Evolutionary conservation across 371 early-diverging fungal species (phyloP).

Genomic region (Mortierella sp.): DNA sequence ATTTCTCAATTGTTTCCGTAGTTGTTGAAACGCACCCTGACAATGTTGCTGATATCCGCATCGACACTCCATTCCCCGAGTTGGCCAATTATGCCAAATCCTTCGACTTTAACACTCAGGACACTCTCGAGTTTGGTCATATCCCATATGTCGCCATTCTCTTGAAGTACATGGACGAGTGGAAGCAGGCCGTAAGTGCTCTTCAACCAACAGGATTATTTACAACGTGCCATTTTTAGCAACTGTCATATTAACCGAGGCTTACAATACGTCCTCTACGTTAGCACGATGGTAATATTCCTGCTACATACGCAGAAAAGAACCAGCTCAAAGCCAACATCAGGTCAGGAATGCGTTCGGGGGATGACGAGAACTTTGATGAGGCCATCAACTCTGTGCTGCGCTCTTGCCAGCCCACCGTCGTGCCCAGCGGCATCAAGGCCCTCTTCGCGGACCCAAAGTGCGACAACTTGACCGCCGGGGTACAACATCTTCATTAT

Average conservation of each 20-base stretch:
- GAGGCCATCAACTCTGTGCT: slow-evolving; percentile 82
- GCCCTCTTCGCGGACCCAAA: slow-evolving; percentile 67
- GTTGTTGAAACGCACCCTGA: slow-evolving; percentile 95
- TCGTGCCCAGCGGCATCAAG: slow-evolving; percentile 68
- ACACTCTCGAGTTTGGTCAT: slow-evolving; percentile 80
- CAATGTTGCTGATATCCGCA: slow-evolving; percentile 81
- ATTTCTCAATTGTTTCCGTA: slow-evolving; percentile 35
- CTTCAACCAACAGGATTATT: neutral
- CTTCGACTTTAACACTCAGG: slow-evolving; percentile 77
- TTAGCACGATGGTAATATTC: slow-evolving; percentile 67
- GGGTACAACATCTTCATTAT: slow-evolving; percentile 60
- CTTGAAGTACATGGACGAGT: slow-evolving; percentile 78
- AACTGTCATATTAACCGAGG: neutral
- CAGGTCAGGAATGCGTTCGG: slow-evolving; percentile 64
- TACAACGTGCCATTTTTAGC: neutral
- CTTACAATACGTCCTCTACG: neutral
- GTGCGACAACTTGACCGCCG: slow-evolving; percentile 63
- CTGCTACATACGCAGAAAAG: slow-evolving; percentile 73
- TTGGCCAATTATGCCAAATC: slow-evolving; percentile 70
- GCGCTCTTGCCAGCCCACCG: slow-evolving; percentile 59
- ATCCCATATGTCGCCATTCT: slow-evolving; percentile 91
- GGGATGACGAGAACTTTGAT: slow-evolving; percentile 90
- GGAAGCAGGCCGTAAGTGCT: slow-evolving; percentile 64
- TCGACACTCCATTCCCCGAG: slow-evolving; percentile 86
- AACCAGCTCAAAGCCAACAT: slow-evolving; percentile 78